phyloP scores from a whole-genome alignment of 495 filamentous ascomycete species.

The Alectoria sarmentosa region DNA sequence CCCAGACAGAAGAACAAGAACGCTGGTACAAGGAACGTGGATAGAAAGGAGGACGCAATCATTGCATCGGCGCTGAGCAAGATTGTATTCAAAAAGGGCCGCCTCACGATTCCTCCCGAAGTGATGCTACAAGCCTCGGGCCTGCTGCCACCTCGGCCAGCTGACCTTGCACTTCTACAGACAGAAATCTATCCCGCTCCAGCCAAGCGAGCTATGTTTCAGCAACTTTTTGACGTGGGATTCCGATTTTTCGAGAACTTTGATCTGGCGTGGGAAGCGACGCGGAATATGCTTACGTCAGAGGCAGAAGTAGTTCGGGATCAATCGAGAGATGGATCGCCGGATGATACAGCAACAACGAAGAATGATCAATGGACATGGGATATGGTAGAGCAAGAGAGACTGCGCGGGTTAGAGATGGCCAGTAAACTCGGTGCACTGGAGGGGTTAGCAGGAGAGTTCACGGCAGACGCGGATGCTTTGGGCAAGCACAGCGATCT shows the following conservation, averaged over 20 bases:
- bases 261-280: conserved; percentile 19
- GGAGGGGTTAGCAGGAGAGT: conserved; percentile 35
- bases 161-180: conserved; percentile 19
- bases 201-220: conserved; percentile 1
- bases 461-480: conserved; percentile 24
- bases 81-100: conserved; percentile 84
- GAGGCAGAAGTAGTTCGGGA: conserved; percentile 8
- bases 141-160: conserved; percentile 52
- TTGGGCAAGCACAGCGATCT: conserved; percentile 23
- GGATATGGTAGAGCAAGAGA: conserved; percentile 52
- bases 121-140: conserved; percentile 60
- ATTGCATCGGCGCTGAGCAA: conserved; percentile 72
- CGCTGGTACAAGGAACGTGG: conserved; percentile 12
- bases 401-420: conserved; percentile 45
- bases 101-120: conserved; percentile 81
- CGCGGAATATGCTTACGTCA: conserved; percentile 12
- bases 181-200: conserved; percentile 14
- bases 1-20: conserved; percentile 22
- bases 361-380: conserved; percentile 42
- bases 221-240: conserved; percentile 17
- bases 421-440: conserved; percentile 45
- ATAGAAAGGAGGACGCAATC: conserved; percentile 35
- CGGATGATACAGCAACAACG: conserved; percentile 15
- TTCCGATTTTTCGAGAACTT: conserved; percentile 18
- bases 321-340: conserved; percentile 17